Base-by-base conservation (phyloP, 2,329 filamentous ascomycete genomes). In the Fusarium nygamai region DNA sequence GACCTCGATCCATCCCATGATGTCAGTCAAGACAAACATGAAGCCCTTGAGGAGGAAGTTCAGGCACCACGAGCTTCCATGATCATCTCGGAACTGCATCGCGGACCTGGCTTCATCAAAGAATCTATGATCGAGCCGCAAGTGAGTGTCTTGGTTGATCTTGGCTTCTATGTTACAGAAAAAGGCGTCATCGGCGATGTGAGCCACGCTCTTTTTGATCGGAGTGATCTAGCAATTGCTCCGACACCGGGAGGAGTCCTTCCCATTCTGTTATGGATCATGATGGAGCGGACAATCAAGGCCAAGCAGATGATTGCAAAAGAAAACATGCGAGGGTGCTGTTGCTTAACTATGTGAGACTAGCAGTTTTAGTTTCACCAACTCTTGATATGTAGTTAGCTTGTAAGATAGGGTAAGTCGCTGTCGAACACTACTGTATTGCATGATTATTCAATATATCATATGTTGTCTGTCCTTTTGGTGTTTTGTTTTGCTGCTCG, bases 11-110 rank as follows among this genome's bases (percentile, higher is more conserved):
- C 6, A 14, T 5, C 11, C 3, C 2, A 50, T 7, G 47, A 33
- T 1, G 8, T 8, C 8, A 10, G 24, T 27, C 5, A 5, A 2
- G 29, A 6, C 6, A 24, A 24, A 2, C 8, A 19, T 1, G 22
- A 33, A 51, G 6, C 29, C 24, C 16, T 5, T 3, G 1, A 7
- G 0, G 11, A 33, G 47, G 22, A 14, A 19, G 4, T 19, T 0
- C 11, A 19, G 8, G 16, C 22, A 33, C 47, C 47, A 10, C 47
- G 47, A 0, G 11, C 17, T 19, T 10, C 47, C 11, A 33, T 51
- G 5, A 24, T 51, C 6, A 24, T 51, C 4, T 51, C 47, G 11
- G 47, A 51, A 19, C 22, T 51, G 5, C 47, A 51, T 33, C 29
- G 22, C 0, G 47, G 47, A 19, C 47, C 47, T 0, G 29, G 22